phyloP scores from a whole-genome alignment of 805 yeast species.

The Brettanomyces anomalus region DNA sequence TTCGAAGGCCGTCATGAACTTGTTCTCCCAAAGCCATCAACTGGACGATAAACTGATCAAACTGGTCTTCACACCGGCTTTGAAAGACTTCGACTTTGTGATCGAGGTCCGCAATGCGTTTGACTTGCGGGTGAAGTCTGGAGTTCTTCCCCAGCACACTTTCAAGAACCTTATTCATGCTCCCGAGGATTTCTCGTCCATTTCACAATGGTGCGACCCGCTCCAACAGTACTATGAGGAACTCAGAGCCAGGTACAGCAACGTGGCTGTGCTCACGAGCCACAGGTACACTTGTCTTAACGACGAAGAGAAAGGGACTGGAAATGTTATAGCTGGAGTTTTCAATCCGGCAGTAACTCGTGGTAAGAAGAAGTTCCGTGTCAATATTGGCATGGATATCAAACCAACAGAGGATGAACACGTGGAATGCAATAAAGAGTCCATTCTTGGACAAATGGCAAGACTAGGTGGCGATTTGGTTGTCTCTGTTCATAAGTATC shows the following conservation, averaged over 20 bases:
- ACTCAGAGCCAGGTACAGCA: conserved; percentile 53
- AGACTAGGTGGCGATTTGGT: conserved; percentile 61
- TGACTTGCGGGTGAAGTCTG: conserved; percentile 39
- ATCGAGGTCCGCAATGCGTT: conserved; percentile 40
- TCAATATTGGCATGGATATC: conserved; percentile 65
- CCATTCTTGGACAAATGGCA: conserved; percentile 64
- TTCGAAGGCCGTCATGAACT: conserved; percentile 61
- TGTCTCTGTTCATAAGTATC: conserved; percentile 13
- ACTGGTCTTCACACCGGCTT: conserved; percentile 69
- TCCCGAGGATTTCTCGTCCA: conserved; percentile 30
- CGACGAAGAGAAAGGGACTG: conserved; percentile 36
- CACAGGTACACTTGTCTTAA: conserved; percentile 39
- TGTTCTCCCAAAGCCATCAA: conserved; percentile 32
- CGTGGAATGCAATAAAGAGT: conserved; percentile 59
- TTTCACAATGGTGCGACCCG: conserved; percentile 40
- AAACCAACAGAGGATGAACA: conserved; percentile 45
- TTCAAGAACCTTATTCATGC: conserved; percentile 50
- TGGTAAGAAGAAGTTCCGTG: conserved; percentile 62
- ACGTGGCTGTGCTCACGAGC: conserved; percentile 62
- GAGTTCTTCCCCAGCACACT: conserved; percentile 43
- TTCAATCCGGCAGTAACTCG: conserved; percentile 56
- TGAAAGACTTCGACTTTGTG: conserved; percentile 77
- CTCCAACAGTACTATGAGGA: conserved; percentile 51
- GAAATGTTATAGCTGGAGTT: conserved; percentile 66
- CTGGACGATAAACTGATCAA: conserved; percentile 32